These are phyloP conservation scores for Cutaneotrichosporon dermatis DNA, from an alignment of 1,284 basidiomycete species.

Conservation along the genomic window DNA sequence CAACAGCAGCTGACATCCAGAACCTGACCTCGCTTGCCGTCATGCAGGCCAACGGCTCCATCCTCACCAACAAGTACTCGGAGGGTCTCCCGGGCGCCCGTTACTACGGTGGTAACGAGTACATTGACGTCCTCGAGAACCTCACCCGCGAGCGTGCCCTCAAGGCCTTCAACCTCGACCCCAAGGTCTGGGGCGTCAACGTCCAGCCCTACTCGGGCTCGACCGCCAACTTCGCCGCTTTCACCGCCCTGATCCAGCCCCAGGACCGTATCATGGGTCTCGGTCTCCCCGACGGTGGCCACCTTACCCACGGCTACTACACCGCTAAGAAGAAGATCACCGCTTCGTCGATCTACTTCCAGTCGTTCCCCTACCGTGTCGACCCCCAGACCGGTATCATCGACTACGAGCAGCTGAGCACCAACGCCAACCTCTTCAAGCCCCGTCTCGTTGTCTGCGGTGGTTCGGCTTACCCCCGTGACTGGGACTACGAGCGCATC, in stretches of 20 bases:
- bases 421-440: conserved; percentile 94
- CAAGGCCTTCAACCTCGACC: conserved; percentile 93
- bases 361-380: conserved; percentile 93
- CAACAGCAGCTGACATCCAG: conserved; percentile 48
- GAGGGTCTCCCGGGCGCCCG: conserved; percentile 91
- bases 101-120: conserved; percentile 97
- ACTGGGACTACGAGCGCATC: conserved; percentile 89
- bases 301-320: conserved; percentile 97
- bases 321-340: conserved; percentile 99
- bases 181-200: conserved; percentile 90
- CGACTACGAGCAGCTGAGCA: conserved; percentile 78
- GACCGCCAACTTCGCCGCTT: conserved; percentile 93
- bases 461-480: conserved; percentile 96
- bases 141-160: conserved; percentile 95
- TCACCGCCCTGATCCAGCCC: conserved; percentile 94
- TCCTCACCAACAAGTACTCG: conserved; percentile 98
- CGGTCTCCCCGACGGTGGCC: conserved; percentile 95
- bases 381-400: conserved; percentile 80
- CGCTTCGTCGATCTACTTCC: conserved; percentile 99
- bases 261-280: conserved; percentile 99
- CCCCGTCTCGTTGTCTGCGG: conserved; percentile 94
- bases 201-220: conserved; percentile 98
- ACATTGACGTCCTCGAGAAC: conserved; percentile 92
- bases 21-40: conserved; percentile 89
- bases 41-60: conserved; percentile 98